Percentiles rank a stretch among this genome's conserved stretches.
phyloP scores from a whole-genome alignment of 1,284 basidiomycete species.

The Trichosporon sp. region DNA sequence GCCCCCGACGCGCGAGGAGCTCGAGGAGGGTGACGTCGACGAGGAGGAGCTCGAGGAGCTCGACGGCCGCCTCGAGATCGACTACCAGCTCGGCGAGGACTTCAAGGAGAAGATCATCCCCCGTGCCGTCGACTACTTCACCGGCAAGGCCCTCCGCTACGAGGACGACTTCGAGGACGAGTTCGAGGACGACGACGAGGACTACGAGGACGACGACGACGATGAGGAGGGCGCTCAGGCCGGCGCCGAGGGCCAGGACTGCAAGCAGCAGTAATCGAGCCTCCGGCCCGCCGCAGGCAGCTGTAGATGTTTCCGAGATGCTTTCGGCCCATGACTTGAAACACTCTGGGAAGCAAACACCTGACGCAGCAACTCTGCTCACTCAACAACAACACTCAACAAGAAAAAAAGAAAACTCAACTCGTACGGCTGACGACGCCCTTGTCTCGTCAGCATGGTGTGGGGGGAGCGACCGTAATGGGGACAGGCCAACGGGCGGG shows the following conservation, averaged over 20 bases:
- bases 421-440: neutral
- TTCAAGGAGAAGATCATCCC: conserved; percentile 97
- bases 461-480: neutral
- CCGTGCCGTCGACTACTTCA: conserved; percentile 91
- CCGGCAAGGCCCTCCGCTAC: conserved; percentile 89
- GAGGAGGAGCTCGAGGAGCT: conserved; percentile 85
- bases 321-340: conserved; percentile 7
- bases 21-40: conserved; percentile 70
- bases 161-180: conserved; percentile 72
- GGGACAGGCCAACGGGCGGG: neutral
- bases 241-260: conserved; percentile 34
- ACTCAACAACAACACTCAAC: neutral
- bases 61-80: conserved; percentile 88
- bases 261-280: conserved; percentile 45
- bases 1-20: conserved; percentile 64
- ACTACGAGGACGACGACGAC: conserved; percentile 51
- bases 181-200: conserved; percentile 59
- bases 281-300: too few species aligned
- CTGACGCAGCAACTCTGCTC: neutral
- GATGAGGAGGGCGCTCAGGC: conserved; percentile 27
- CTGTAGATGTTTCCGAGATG: conserved; percentile 8
- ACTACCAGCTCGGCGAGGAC: conserved; percentile 98
- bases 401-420: neutral
- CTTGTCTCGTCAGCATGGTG: neutral
- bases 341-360: neutral